These are phyloP conservation scores for Oryza australiensis DNA, from an alignment of 176 grass and related monocot genomes.

Conservation along the genomic window DNA sequence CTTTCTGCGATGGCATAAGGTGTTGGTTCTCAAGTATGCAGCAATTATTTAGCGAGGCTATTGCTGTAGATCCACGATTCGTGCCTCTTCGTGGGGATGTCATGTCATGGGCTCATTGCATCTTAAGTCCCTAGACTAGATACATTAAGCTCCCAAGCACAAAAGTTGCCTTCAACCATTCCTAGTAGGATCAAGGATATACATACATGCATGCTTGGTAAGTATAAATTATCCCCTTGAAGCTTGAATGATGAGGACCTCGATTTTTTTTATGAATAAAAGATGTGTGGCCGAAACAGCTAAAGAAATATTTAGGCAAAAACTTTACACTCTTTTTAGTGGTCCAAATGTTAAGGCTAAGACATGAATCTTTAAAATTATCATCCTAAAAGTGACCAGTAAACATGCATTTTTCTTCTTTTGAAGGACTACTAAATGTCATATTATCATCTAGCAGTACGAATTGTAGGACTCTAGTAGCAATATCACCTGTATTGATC, in stretches of 20 bases:
- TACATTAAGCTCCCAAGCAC: neutral
- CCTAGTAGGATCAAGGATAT: neutral
- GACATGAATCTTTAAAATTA: too few relatives aligned
- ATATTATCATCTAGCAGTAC: too few relatives aligned
- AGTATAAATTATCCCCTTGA: neutral
- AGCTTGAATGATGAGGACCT: neutral
- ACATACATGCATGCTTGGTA: neutral
- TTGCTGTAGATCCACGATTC: slow-evolving; percentile 5
- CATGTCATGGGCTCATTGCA: neutral
- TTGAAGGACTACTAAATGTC: too few relatives aligned
- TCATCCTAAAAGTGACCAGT: too few relatives aligned
- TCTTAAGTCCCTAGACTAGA: neutral
- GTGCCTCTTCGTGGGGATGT: neutral
- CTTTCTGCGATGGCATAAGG: slow-evolving; percentile 1
- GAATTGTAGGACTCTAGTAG: too few relatives aligned
- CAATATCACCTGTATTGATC: too few relatives aligned
- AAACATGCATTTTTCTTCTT: too few relatives aligned
- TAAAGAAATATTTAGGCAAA: too few relatives aligned
- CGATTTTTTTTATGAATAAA: too few relatives aligned
- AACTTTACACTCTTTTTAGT: too few relatives aligned
- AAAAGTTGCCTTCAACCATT: neutral
- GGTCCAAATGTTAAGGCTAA: too few relatives aligned
- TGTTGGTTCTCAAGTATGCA: slow-evolving; percentile 24
- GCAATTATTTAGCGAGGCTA: neutral
- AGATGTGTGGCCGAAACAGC: too few relatives aligned